Conservation (phyloP, 2,329 filamentous ascomycete species). For the Penicillium brasilianum region DNA sequence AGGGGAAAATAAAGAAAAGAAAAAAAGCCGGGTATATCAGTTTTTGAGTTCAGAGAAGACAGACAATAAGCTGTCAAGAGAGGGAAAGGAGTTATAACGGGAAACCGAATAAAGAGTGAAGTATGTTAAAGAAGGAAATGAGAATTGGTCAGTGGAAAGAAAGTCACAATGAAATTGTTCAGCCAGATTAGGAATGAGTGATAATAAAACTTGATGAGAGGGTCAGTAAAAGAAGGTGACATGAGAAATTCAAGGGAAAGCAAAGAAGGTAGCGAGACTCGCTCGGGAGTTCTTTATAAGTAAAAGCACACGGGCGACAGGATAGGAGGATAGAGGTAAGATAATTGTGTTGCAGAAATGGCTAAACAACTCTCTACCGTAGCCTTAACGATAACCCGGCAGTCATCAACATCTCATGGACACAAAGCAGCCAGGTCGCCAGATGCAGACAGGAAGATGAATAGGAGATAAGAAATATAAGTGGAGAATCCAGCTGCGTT, state of each 20-base stretch:
- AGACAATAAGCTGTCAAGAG: conserved; percentile 10
- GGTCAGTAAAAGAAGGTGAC: conserved; percentile 6
- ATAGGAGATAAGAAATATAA: conserved; percentile 24
- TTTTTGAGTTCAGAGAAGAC: conserved; percentile 17
- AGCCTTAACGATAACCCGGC: neutral
- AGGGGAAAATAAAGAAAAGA: neutral
- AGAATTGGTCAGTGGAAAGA: conserved; percentile 7
- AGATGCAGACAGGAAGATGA: conserved; percentile 20
- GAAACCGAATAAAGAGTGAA: conserved; percentile 8
- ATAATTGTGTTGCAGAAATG: neutral
- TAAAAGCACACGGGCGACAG: neutral
- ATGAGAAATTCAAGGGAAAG: conserved; percentile 8
- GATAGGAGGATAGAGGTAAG: neutral
- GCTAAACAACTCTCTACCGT: neutral
- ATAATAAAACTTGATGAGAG: neutral
- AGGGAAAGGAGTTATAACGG: conserved; percentile 7
- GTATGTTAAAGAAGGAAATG: conserved; percentile 5
- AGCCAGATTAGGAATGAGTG: neutral
- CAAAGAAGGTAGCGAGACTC: conserved; percentile 8
- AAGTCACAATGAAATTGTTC: conserved; percentile 18
- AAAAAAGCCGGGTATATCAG: conserved; percentile 30
- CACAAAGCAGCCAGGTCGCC: neutral
- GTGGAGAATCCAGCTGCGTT: conserved; percentile 23
- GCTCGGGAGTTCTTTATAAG: conserved; percentile 6
- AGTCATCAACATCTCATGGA: neutral